Conservation (phyloP, 805 yeast genomes). For the Nematodospora valgi region DNA sequence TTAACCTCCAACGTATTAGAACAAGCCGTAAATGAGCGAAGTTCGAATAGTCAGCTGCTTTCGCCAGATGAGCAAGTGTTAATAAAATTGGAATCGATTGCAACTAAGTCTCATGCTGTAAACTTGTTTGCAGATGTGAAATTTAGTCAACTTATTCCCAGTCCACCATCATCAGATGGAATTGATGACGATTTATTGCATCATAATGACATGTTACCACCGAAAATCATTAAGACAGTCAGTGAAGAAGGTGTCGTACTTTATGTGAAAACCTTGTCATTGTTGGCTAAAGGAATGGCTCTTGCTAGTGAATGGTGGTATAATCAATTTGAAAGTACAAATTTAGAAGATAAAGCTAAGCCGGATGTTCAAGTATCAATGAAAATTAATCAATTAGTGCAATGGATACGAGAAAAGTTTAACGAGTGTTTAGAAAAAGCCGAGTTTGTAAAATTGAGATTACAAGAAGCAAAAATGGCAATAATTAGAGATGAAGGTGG, state of each 20-base stretch:
- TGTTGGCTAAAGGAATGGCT: slow-evolving; percentile 83
- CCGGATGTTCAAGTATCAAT: slow-evolving; percentile 9
- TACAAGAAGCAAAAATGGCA: slow-evolving; percentile 47
- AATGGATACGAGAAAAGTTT: slow-evolving; percentile 87
- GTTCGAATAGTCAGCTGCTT: neutral
- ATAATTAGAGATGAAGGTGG: slow-evolving; percentile 17
- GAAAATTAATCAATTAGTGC: slow-evolving; percentile 64
- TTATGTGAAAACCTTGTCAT: slow-evolving; percentile 78
- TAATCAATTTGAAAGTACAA: slow-evolving; percentile 28
- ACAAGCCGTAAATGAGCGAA: neutral
- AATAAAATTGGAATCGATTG: slow-evolving; percentile 61
- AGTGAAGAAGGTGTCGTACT: slow-evolving; percentile 85
- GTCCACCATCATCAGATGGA: slow-evolving; percentile 52
- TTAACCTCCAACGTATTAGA: neutral
- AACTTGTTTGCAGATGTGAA: slow-evolving; percentile 88
- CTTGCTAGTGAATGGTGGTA: slow-evolving; percentile 92
- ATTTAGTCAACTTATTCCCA: slow-evolving; percentile 77
- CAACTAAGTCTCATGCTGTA: slow-evolving; percentile 89
- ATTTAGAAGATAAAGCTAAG: slow-evolving; percentile 7
- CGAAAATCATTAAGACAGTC: slow-evolving; percentile 51
- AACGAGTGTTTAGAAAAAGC: slow-evolving; percentile 89
- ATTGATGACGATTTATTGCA: slow-evolving; percentile 34
- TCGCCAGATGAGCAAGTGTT: slow-evolving; percentile 35
- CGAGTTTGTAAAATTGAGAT: slow-evolving; percentile 63
- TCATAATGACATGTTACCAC: slow-evolving; percentile 49